Evolutionary conservation across 2,329 filamentous ascomycete genomes (phyloP).

Genomic region (Aspergillus thermomutatus): DNA sequence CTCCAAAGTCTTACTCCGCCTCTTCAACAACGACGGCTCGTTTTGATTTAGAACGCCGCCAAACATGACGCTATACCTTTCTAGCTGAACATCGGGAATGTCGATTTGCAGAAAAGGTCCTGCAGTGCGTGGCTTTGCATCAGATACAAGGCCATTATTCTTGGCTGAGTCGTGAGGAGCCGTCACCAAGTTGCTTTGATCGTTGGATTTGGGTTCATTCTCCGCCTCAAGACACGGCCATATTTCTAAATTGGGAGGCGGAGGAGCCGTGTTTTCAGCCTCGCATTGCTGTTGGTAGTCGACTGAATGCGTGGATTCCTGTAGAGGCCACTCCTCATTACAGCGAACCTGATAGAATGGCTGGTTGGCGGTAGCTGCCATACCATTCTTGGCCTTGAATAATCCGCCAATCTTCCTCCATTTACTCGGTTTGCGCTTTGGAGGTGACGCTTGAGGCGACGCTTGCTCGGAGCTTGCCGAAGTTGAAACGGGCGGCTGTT

Average conservation of each 20-base stretch:
- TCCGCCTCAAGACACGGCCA: constrained; percentile 25
- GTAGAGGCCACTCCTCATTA: constrained; percentile 18
- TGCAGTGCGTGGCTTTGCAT: constrained; percentile 4
- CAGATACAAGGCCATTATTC: constrained; percentile 3
- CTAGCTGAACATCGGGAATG: constrained; percentile 76
- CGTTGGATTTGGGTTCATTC: constrained; percentile 12
- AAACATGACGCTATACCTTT: constrained; percentile 95
- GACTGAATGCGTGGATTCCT: constrained; percentile 19
- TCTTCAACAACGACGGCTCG: constrained; percentile 30
- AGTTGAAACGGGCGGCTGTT: constrained; percentile 12
- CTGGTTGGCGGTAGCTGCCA: constrained; percentile 18
- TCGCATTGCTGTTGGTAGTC: constrained; percentile 10
- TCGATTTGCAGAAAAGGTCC: constrained; percentile 64
- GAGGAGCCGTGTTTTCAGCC: constrained; percentile 3
- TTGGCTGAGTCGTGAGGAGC: not conserved
- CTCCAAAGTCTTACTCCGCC: constrained; percentile 37
- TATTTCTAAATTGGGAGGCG: constrained; percentile 10
- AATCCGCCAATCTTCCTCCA: constrained; percentile 47
- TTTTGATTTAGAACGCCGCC: constrained; percentile 61
- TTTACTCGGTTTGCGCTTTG: constrained; percentile 39
- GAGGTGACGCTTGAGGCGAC: constrained; percentile 7
- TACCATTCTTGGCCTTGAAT: constrained; percentile 38
- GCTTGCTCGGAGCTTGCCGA: constrained; percentile 5
- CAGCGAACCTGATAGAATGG: constrained; percentile 29
- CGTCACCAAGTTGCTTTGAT: constrained; percentile 15